Base-by-base conservation (phyloP, 495 filamentous ascomycete species). In the Aspergillus carlsbadensis region DNA sequence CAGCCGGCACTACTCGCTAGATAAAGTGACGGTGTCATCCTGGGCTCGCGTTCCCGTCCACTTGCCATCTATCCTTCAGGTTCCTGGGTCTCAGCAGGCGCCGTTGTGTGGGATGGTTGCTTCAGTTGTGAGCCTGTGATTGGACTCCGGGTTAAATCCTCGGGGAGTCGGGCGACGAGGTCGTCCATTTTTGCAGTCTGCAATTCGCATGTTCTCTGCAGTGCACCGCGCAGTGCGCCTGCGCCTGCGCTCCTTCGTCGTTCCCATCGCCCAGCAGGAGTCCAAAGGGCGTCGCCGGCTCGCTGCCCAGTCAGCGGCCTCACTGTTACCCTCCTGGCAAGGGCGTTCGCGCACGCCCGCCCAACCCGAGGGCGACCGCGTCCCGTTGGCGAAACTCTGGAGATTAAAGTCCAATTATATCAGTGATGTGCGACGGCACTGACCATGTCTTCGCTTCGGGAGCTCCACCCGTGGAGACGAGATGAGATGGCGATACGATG, bases 361-460 rank as follows among this genome's bases (percentile, higher is more conserved):
- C 26, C 26, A 29, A 29, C 26, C 26, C 26, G 26, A 29, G 26
- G 26, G 4, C 26, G 26, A 29, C 26, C 1, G 41, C 18, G 5
- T 17, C 18, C 14, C 29, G 29, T 18, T 31, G 15, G 10, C 41
- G 15, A 36, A 15, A 26, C 34, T 24, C 36, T 29, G 49, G 24
- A 31, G 21, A 26, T n/a, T 37, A 10, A 39, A 20, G 18, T 18
- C 31, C 37, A 52, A 31, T 39, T 34, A 34, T 17, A 46, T 21
- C 42, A 7, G 21, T 37, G 52, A 47, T 37, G 14, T 36, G 42
- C 40, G 22, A 37, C 24, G 14, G 52, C 52, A 55, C 52, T 55
- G 52, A 55, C 52, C 42, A 55, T 26, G 15, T 13, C 31, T 45
- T 54, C 52, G 31, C 15, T 46, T 41, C 49, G 49, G 42, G 52